These are phyloP conservation scores for Fusarium illudens DNA, from an alignment of 2,329 filamentous ascomycete species.

Conservation along the genomic window DNA sequence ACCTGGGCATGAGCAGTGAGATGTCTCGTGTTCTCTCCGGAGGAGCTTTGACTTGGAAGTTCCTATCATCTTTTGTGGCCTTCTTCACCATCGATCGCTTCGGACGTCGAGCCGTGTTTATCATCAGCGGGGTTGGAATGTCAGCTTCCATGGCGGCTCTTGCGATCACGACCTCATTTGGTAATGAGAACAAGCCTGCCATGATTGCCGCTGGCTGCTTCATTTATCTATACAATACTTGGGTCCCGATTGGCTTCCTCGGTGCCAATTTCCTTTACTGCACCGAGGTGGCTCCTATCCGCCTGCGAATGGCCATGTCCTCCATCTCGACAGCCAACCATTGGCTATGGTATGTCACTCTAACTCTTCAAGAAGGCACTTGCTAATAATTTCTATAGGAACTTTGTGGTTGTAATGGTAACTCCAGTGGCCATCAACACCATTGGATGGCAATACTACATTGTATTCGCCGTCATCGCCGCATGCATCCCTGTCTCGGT, in stretches of 20 bases:
- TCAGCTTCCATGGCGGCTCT: slow-evolving; percentile 40
- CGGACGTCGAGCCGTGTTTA: slow-evolving; percentile 39
- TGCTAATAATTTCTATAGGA: slow-evolving; percentile 31
- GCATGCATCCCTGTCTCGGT: slow-evolving; percentile 55
- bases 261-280: slow-evolving; percentile 69
- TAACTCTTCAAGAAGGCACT: slow-evolving; percentile 39
- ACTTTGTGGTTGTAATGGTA: slow-evolving; percentile 64
- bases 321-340: slow-evolving; percentile 61
- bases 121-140: slow-evolving; percentile 41
- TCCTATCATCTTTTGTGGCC: slow-evolving; percentile 41
- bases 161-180: slow-evolving; percentile 39
- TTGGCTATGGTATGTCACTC: slow-evolving; percentile 40
- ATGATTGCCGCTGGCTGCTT: slow-evolving; percentile 49
- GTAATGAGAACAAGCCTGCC: slow-evolving; percentile 33
- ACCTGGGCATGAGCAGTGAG: slow-evolving; percentile 33
- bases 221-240: slow-evolving; percentile 73
- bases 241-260: slow-evolving; percentile 71
- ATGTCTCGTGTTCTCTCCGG: slow-evolving; percentile 39
- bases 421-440: slow-evolving; percentile 70
- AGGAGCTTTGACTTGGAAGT: slow-evolving; percentile 46
- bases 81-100: slow-evolving; percentile 44
- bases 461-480: slow-evolving; percentile 56
- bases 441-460: slow-evolving; percentile 60
- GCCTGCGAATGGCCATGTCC: slow-evolving; percentile 55
- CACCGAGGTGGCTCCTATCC: slow-evolving; percentile 61